Base-by-base conservation (phyloP, 2,329 filamentous ascomycete species). In the Botrytis deweyae region DNA sequence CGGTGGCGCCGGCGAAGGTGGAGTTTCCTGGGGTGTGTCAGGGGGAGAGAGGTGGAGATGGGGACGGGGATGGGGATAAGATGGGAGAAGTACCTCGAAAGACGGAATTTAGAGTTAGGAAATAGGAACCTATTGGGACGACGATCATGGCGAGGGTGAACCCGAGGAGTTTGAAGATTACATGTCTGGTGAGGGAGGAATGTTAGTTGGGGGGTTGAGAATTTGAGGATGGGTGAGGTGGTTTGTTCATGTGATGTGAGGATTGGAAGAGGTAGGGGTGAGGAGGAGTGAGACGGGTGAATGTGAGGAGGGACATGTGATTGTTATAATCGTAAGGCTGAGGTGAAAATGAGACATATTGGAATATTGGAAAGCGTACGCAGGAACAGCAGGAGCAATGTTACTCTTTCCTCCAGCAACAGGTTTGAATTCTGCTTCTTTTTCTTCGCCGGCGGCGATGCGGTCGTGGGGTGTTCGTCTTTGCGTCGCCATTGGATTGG, bases 141-240 rank as follows among this genome's bases (percentile, higher is more conserved):
- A 92, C 88, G 75, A 98, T 88, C 95, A 99, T 98, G 81, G 94
- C 95, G 58, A 95, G 85, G 0, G 95, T 97, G 84, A 98, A 98
- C 76, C 88, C 91, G 25, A 98, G 87, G 33, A 99, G 90, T 84
- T 98, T 99, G 80, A 91, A 85, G 77, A 99, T 96, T 77, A 98
- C 94, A 80, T 92, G 87, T 73, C 94, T 94, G n/a, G 36, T 29
- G 25, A 29, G 55, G 6, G 49, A 18, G 66, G 33, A 3, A 33
- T 20, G 46, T 67, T 55, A 67, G 33, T 40, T 22, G 62, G 16
- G 22, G 8, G 25, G 49, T 16, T 55, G 49, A 2, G 12, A 55
- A 16, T n/a, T 6, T n/a, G 49, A 52, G 49, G 10, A 25, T 14
- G n/a, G 5, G 59, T 7, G 12, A n/a, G 12, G 25, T 58, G 52